Evolutionary conservation across 176 grass and related monocot genomes (phyloP), one percentile per base, ranked within the genome.

Genomic region (Ensete ventricosum): DNA sequence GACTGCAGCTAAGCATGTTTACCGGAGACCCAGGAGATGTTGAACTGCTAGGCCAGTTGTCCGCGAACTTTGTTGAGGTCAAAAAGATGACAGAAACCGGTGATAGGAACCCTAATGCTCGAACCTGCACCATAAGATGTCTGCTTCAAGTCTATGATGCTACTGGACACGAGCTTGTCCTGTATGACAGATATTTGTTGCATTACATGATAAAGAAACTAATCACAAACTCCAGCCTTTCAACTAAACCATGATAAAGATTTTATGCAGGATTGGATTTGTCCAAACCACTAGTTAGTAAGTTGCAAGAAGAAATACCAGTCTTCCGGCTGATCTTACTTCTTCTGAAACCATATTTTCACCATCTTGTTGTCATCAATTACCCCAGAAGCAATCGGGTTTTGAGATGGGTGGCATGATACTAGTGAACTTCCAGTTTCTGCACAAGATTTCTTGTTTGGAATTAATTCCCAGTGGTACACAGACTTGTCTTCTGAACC

Each of bases 401-500:
- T 96, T 80, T 90, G 82, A 64, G 65, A 85, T 20, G 93, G 93
- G 71, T 96, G 89, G 55, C 93, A 96, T 27, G 93, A 88, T 34
- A 96, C 89, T 0, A 84, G 75, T 96, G 93, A 0, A 89, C 89
- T 84, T 96, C 81, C 73, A 96, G 69, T 83, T 90, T 96, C 82
- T 96, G 93, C 78, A 90, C 74, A 67, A 90, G 81, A 73, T 88
- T 90, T 83, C 93, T 96, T 77, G 87, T 79, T 72, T 96, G 93
- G 64, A 96, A 83, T 69, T 96, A 96, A 83, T 69, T 96, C 89
- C 93, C 93, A 96, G 34, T 92, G 76, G 73, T 96, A 92, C 53
- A 96, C 83, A 50, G 27, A 86, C 27, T 92, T 92, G 78, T 96
- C 93, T 50, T 96, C 93, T 7, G 89, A 96, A 48, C 93, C 93